These are phyloP conservation scores for Metroxylon sagu DNA, from an alignment of 176 grass and related monocot species.

Conservation along the genomic window DNA sequence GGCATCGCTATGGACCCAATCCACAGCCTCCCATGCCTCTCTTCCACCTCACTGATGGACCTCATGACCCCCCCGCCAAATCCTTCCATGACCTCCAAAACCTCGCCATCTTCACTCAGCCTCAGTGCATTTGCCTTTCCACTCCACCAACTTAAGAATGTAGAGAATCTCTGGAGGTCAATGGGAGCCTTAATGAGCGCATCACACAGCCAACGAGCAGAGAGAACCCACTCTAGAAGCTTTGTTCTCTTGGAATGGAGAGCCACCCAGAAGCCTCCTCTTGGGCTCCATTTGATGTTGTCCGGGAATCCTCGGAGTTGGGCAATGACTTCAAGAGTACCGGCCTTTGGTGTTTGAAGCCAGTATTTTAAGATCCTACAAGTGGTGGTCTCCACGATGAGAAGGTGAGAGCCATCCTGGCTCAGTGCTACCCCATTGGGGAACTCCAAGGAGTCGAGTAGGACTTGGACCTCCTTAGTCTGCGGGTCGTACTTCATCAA, in stretches of 20 bases:
- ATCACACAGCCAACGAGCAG: too few relatives aligned
- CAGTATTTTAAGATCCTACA: constrained; percentile 42
- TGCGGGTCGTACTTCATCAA: constrained; percentile 47
- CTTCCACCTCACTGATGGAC: too few relatives aligned
- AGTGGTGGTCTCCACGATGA: constrained; percentile 48
- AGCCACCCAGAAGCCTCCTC: constrained; percentile 44
- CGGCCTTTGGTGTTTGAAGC: constrained; percentile 21
- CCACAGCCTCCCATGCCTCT: too few relatives aligned
- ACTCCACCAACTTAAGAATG: too few relatives aligned
- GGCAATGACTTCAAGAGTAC: constrained; percentile 15
- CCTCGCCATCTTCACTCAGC: too few relatives aligned
- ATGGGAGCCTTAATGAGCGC: too few relatives aligned
- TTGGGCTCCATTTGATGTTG: constrained; percentile 55
- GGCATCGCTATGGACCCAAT: too few relatives aligned
- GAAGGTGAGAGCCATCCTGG: constrained; percentile 32
- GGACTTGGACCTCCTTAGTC: constrained; percentile 21
- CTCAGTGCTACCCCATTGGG: constrained; percentile 57
- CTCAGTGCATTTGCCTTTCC: too few relatives aligned
- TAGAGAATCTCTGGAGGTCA: too few relatives aligned
- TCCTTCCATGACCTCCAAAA: too few relatives aligned
- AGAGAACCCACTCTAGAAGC: too few relatives aligned
- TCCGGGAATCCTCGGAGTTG: constrained; percentile 39
- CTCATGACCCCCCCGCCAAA: too few relatives aligned
- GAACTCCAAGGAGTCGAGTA: constrained; percentile 42
- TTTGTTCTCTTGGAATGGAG: constrained; percentile 1